Base-by-base conservation (phyloP, 108 stramenopile genomes). In the Cyclotella choctawhatcheeana region DNA sequence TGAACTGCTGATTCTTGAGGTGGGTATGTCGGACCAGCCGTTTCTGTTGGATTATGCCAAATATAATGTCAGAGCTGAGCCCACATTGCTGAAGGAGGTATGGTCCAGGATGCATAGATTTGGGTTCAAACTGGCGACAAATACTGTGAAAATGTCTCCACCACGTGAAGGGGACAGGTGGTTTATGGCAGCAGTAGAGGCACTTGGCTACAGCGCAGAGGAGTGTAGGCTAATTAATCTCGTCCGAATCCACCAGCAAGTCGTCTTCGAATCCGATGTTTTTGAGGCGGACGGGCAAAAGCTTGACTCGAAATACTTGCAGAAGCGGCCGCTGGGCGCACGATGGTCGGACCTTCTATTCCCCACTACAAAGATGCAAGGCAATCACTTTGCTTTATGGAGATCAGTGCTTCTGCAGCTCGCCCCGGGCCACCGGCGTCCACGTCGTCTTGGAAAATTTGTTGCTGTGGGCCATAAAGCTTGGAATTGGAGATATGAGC, bases 381-480 rank as follows among this genome's bases (percentile, higher is more conserved):
- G 22, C 18, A 18, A 14, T 3, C 12, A 21, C n/a, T 43, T 44
- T n/a, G 20, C 2, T 10, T 37, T 61, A 6, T 61, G 59, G 59
- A 13, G 30, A 43, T 20, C 7, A 1, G 59, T 22, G 4, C 59
- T 61, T 34, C 16, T 3, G 20, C 59, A 44, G 21, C 59, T 61
- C 0, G 59, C 24, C 59, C 59, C 59, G 37, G 22, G 35, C 37
- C 3, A n/a, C n/a, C n/a, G n/a, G n/a, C n/a, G n/a, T n/a, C n/a
- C n/a, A n/a, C n/a, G n/a, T n/a, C n/a, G n/a, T n/a, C n/a, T n/a
- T n/a, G n/a, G n/a, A n/a, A n/a, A n/a, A n/a, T n/a, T 10, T 34
- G 37, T 20, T n/a, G n/a, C n/a, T n/a, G n/a, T n/a, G n/a, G n/a
- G n/a, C n/a, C 37, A 61, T 20, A 61, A 61, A 44, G 10, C 43